Base-by-base conservation (phyloP, 1,139 yeast genomes). In the Pichia sp. region DNA sequence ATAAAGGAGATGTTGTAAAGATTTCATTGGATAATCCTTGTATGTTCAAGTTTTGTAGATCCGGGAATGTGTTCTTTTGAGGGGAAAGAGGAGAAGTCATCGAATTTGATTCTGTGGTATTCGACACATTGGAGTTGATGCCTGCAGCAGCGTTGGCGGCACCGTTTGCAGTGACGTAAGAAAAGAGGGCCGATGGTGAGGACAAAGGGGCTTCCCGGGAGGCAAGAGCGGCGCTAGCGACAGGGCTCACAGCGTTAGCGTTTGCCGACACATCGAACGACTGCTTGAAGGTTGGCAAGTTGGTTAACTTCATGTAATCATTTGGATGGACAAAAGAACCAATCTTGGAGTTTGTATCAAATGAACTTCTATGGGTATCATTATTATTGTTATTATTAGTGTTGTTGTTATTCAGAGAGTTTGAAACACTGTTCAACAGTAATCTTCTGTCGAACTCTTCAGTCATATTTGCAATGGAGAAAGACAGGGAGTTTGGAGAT, bases 1-100 rank as follows among this genome's bases (percentile, higher is more conserved):
- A 35, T n/a, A 43, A 30, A 21, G 50, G 47, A 3, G 50, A 47
- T 6, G 47, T 28, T 6, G 47, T 28, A 4, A 40, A 18, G 5
- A 34, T 17, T 15, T 43, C 38, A 28, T 24, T 33, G 4, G 41
- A 33, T 18, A 42, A n/a, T n/a, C n/a, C n/a, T n/a, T n/a, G n/a
- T n/a, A n/a, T n/a, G n/a, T n/a, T n/a, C n/a, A n/a, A 32, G 5
- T 40, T 22, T 17, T 27, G 37, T 10, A 31, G 22, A 10, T 45
- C 42, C 6, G 42, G 27, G 17, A 45, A 45, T 2, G 44, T 32
- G 11, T 31, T 37, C 14, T 41, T 41, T 10, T 45, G 45, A 4
- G 48, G 39, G 4, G 45, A 28, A 12, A 41, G 19, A 2, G 48
- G 48, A 2, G 48, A 40, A 15, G 35, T 41, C 4, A 22, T 28